These are phyloP conservation scores for Celoporthe dispersa DNA, from an alignment of 2,329 filamentous ascomycete genomes.

Conservation along the genomic window DNA sequence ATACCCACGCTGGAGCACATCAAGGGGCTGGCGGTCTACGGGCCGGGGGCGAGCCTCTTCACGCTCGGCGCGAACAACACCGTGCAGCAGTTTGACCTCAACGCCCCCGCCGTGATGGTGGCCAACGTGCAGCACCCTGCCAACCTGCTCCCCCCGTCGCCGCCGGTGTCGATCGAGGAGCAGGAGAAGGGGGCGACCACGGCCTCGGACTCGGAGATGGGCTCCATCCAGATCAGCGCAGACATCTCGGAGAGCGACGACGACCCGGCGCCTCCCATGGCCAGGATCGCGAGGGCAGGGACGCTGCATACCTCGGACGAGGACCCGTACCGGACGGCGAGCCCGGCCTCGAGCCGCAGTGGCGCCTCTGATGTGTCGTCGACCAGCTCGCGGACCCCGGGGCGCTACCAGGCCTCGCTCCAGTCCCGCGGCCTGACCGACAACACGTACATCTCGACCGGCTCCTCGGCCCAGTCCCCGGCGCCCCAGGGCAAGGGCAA, in stretches of 20 bases:
- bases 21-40: constrained; percentile 83
- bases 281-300: constrained; percentile 74
- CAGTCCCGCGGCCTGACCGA: constrained; percentile 62
- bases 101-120: constrained; percentile 78
- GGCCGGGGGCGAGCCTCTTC: constrained; percentile 88
- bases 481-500: constrained; percentile 30
- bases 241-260: constrained; percentile 76
- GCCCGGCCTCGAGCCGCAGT: constrained; percentile 67
- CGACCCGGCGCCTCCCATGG: constrained; percentile 75
- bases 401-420: constrained; percentile 54
- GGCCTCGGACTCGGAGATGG: constrained; percentile 58
- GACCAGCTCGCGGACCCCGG: constrained; percentile 56
- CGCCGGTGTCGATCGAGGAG: constrained; percentile 80
- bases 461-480: constrained; percentile 58
- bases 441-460: constrained; percentile 70
- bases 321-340: constrained; percentile 68
- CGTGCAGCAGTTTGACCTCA: constrained; percentile 93
- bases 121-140: constrained; percentile 87
- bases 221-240: constrained; percentile 60
- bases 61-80: constrained; percentile 87
- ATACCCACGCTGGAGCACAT: constrained; percentile 86
- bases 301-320: constrained; percentile 63
- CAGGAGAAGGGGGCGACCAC: constrained; percentile 59
- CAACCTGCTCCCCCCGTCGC: constrained; percentile 76
- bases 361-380: constrained; percentile 65